Conservation (phyloP, 2,329 filamentous ascomycete species). For the Exserohilum rostratum region DNA sequence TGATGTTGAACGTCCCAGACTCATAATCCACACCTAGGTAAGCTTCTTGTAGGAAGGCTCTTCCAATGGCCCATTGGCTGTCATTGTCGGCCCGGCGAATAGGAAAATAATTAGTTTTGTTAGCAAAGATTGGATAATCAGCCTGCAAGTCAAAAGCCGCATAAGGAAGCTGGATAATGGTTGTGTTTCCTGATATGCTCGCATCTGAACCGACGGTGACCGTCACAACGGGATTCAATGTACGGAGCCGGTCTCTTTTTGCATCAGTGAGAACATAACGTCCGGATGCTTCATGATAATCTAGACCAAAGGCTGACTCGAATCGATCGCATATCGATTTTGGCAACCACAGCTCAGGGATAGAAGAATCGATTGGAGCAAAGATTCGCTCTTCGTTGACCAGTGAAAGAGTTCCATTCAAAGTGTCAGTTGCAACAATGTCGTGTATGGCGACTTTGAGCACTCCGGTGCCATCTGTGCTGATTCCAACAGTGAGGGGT, state of each 20-base stretch:
- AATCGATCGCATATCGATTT: constrained; percentile 2
- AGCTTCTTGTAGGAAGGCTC: constrained; percentile 71
- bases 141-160: constrained; percentile 52
- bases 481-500: background rate
- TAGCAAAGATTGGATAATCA: constrained; percentile 60
- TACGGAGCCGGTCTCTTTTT: background rate
- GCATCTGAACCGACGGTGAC: background rate
- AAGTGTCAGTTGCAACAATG: background rate
- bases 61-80: constrained; percentile 65
- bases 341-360: background rate
- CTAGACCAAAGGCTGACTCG: background rate
- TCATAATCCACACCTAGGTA: constrained; percentile 55
- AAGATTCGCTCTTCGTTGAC: background rate
- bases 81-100: constrained; percentile 49
- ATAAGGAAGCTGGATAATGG: constrained; percentile 51
- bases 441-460: background rate
- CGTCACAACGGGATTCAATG: background rate
- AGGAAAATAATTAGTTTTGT: background rate
- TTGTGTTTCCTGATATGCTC: background rate
- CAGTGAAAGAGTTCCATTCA: background rate
- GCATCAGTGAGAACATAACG: background rate
- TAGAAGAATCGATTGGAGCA: background rate
- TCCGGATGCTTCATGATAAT: background rate
- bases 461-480: background rate
- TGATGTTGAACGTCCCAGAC: constrained; percentile 40